Percentiles rank a stretch among this genome's conserved stretches.
phyloP scores from a whole-genome alignment of 2,329 filamentous ascomycete genomes.

The Apiospora sp. region DNA sequence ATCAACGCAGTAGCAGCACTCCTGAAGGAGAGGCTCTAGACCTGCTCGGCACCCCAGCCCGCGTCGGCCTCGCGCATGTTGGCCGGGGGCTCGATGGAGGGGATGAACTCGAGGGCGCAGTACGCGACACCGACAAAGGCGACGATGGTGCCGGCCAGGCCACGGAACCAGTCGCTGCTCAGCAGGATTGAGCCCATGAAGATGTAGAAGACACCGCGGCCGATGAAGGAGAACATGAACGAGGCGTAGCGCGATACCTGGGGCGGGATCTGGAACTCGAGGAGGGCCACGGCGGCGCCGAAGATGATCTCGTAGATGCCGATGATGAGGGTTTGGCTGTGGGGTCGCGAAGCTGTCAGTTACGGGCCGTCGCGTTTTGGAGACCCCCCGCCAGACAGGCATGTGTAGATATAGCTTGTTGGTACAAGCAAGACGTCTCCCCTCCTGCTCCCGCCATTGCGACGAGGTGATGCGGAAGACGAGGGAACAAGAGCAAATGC shows the following conservation, averaged over 20 bases:
- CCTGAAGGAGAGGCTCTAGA: slow-evolving; percentile 55
- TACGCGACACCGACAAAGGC: slow-evolving; percentile 83
- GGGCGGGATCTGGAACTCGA: slow-evolving; percentile 95
- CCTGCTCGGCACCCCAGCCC: slow-evolving; percentile 80
- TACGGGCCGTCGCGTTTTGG: neutral
- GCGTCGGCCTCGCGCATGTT: slow-evolving; percentile 83
- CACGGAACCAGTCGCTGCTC: slow-evolving; percentile 69
- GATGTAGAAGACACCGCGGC: slow-evolving; percentile 95
- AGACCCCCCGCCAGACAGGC: neutral
- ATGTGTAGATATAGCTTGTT: neutral
- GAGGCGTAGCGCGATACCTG: slow-evolving; percentile 93
- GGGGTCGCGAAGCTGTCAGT: slow-evolving; percentile 22
- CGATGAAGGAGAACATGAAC: slow-evolving; percentile 97
- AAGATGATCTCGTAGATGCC: slow-evolving; percentile 92
- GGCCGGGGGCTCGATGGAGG: slow-evolving; percentile 79
- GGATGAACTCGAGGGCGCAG: slow-evolving; percentile 76
- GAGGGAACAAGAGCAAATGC: slow-evolving; percentile 48
- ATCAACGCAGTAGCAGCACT: neutral
- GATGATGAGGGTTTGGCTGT: slow-evolving; percentile 76
- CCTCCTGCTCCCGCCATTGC: too few species aligned
- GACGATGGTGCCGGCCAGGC: slow-evolving; percentile 80
- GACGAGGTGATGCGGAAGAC: too few species aligned
- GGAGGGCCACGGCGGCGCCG: slow-evolving; percentile 77
- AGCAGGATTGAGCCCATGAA: slow-evolving; percentile 91
- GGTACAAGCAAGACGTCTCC: neutral